Evolutionary conservation across 2,329 filamentous ascomycete genomes (phyloP).

Genomic region (Penicillium sp.): DNA sequence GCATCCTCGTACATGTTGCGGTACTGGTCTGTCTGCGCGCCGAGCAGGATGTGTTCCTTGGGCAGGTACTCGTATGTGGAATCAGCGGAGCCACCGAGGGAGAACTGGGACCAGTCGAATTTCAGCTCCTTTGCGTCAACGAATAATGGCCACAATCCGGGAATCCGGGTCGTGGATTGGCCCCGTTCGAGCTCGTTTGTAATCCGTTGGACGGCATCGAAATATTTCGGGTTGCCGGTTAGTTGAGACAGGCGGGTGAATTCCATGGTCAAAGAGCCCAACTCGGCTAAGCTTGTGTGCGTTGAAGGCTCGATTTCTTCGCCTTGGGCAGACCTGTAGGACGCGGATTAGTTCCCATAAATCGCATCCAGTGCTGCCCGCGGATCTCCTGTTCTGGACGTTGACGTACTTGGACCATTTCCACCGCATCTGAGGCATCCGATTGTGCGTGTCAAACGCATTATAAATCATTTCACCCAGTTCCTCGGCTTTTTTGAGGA

Average conservation of each 20-base stretch:
- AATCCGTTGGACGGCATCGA: constrained; percentile 84
- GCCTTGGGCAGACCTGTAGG: constrained; percentile 33
- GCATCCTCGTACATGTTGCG: constrained; percentile 46
- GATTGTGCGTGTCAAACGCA: constrained; percentile 87
- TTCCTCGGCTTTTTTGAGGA: constrained; percentile 78
- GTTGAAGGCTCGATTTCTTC: constrained; percentile 51
- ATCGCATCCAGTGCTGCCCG: neutral
- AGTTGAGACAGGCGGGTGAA: constrained; percentile 87
- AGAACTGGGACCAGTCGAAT: constrained; percentile 40
- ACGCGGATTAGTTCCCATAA: constrained; percentile 32
- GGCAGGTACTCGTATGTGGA: constrained; percentile 55
- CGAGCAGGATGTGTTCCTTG: constrained; percentile 51
- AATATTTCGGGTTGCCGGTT: constrained; percentile 79
- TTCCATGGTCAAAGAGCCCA: constrained; percentile 83
- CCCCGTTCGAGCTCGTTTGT: constrained; percentile 74
- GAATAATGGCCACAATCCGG: constrained; percentile 77
- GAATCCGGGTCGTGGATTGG: constrained; percentile 69
- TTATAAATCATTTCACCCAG: constrained; percentile 79
- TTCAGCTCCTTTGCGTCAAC: constrained; percentile 59
- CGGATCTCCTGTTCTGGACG: neutral
- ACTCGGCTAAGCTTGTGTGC: constrained; percentile 68
- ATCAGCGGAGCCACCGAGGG: constrained; percentile 50
- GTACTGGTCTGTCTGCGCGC: constrained; percentile 45
- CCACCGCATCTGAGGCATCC: constrained; percentile 84
- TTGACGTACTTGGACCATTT: constrained; percentile 66